These are phyloP conservation scores for Auriscalpium vulgare DNA, from an alignment of 768 basidiomycete genomes.

Conservation along the genomic window DNA sequence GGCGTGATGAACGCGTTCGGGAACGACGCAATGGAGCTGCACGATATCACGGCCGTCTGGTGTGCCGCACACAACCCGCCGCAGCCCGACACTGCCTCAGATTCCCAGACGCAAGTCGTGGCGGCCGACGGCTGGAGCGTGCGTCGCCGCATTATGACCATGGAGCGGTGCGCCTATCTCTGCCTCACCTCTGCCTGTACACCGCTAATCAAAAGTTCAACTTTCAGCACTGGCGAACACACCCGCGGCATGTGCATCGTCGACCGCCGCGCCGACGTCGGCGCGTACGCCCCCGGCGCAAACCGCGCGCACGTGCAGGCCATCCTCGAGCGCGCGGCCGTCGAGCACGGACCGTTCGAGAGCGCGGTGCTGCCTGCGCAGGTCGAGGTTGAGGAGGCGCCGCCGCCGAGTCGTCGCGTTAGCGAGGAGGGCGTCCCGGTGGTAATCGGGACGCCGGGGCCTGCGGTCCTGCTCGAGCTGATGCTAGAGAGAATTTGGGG, in stretches of 20 bases:
- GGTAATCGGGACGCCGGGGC: slow-evolving; percentile 62
- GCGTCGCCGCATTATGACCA: slow-evolving; percentile 7
- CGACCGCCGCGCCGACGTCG: slow-evolving; percentile 60
- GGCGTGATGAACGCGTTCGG: slow-evolving; percentile 76
- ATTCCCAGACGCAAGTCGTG: slow-evolving; percentile 45
- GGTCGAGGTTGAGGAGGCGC: slow-evolving; percentile 36
- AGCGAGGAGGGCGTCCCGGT: slow-evolving; percentile 21
- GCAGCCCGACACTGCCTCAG: slow-evolving; percentile 42
- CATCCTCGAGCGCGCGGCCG: slow-evolving; percentile 33
- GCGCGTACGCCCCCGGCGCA: slow-evolving; percentile 56
- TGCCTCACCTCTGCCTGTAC: neutral
- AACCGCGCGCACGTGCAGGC: slow-evolving; percentile 60
- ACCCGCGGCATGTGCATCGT: slow-evolving; percentile 86
- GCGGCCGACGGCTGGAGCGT: slow-evolving; percentile 46
- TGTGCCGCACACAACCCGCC: slow-evolving; percentile 72
- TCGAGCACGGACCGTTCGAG: slow-evolving; percentile 31
- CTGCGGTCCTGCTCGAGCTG: slow-evolving; percentile 36
- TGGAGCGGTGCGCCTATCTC: slow-evolving; percentile 8
- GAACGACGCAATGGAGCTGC: slow-evolving; percentile 81
- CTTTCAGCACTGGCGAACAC: slow-evolving; percentile 61
- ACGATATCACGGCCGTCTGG: slow-evolving; percentile 88
- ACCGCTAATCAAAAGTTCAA: neutral
- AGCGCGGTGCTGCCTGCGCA: slow-evolving; percentile 47
- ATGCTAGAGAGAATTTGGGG: slow-evolving; percentile 54
- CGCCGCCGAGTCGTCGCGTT: neutral